These are phyloP conservation scores for Thraustochytrium striatum DNA, from an alignment of 352 stramenopile species.

Conservation along the genomic window DNA sequence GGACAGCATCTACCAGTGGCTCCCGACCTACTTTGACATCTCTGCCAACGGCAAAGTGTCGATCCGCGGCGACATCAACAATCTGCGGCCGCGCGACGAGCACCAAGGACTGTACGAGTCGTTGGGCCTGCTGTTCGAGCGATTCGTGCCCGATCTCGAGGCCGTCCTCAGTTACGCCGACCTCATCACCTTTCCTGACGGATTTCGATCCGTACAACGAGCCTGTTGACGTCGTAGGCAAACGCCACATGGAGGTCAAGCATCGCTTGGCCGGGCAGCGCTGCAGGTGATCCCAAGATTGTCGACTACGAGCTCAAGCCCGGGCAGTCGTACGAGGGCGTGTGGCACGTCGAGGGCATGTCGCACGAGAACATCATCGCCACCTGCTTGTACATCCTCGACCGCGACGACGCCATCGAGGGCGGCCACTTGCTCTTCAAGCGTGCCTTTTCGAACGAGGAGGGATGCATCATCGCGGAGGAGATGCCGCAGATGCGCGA, in stretches of 20 bases:
- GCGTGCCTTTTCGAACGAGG: background rate
- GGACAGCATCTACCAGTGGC: constrained; percentile 29
- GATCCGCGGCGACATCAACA: constrained; percentile 53
- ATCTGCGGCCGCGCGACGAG: constrained; percentile 37
- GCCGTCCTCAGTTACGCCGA: background rate
- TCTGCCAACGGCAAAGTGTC: background rate
- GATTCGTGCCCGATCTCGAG: background rate
- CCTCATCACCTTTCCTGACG: background rate
- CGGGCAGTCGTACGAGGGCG: constrained; percentile 47
- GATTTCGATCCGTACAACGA: background rate
- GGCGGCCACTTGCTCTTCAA: constrained; percentile 39
- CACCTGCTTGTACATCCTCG: constrained; percentile 42
- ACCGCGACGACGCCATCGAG: constrained; percentile 41
- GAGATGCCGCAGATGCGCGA: constrained; percentile 12
- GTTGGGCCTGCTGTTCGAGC: background rate
- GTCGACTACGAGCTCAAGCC: constrained; percentile 51
- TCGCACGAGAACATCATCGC: constrained; percentile 52
- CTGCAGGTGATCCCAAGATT: constrained; percentile 52
- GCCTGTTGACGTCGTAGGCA: background rate
- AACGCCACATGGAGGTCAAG: background rate
- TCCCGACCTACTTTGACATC: constrained; percentile 50
- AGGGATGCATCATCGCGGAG: no score
- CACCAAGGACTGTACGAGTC: constrained; percentile 43
- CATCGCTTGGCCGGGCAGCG: background rate
- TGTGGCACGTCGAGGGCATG: constrained; percentile 55